phyloP scores from a whole-genome alignment of 805 yeast genomes.

The Candida boidinii region DNA sequence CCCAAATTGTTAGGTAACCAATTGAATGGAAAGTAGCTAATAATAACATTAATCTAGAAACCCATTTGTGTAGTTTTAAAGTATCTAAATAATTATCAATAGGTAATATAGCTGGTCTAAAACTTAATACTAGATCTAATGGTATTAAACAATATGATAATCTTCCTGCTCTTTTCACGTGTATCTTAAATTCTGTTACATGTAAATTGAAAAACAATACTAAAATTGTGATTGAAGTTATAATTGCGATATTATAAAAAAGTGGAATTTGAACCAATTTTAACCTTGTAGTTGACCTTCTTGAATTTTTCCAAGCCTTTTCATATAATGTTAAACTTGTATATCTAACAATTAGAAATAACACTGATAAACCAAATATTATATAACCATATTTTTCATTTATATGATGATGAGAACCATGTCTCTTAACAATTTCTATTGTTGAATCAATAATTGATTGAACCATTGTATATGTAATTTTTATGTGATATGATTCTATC shows the following conservation, averaged over 20 bases:
- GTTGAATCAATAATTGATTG: neutral
- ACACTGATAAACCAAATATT: constrained; percentile 31
- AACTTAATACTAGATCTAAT: constrained; percentile 43
- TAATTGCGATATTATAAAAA: constrained; percentile 11
- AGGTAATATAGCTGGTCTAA: constrained; percentile 46
- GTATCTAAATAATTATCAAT: constrained; percentile 43
- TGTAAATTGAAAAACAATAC: constrained; percentile 28
- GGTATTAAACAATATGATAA: constrained; percentile 51
- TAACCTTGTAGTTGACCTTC: constrained; percentile 27
- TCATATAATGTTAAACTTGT: constrained; percentile 9
- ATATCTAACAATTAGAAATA: constrained; percentile 30
- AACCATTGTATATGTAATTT: no score
- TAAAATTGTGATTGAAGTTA: constrained; percentile 21
- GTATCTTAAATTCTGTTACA: constrained; percentile 21
- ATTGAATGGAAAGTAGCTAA: constrained; percentile 41
- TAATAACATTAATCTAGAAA: constrained; percentile 47
- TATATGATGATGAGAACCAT: constrained; percentile 43
- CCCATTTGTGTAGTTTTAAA: constrained; percentile 61
- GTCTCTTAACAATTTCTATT: constrained; percentile 26
- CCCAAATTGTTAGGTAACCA: constrained; percentile 46
- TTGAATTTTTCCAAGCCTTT: constrained; percentile 28
- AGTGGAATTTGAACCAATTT: constrained; percentile 27
- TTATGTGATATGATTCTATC: no score
- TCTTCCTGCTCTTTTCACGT: constrained; percentile 54
- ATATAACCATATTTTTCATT: constrained; percentile 57